Percentiles rank a stretch among this genome's conserved stretches.
Evolutionary conservation across 768 basidiomycete species (phyloP).

Genomic region (Lactarius akahatsu): DNA sequence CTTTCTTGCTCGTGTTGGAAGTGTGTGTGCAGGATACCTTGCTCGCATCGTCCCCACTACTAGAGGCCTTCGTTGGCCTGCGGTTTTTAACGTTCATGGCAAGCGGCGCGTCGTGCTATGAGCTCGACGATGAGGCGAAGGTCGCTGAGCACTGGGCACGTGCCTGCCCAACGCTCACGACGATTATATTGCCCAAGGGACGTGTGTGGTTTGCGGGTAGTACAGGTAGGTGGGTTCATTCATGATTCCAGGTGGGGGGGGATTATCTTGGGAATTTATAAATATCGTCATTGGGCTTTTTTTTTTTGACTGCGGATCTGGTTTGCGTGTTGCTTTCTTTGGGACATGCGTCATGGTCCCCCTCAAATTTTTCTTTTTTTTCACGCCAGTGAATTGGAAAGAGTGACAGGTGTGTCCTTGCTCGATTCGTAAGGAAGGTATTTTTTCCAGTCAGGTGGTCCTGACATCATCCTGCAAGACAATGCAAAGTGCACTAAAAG

Average conservation of each 20-base stretch:
- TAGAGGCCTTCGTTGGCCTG: constrained; percentile 42
- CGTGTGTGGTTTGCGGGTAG: constrained; percentile 53
- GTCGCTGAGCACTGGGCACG: constrained; percentile 57
- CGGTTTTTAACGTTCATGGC: constrained; percentile 65
- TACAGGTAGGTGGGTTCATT: constrained; percentile 27
- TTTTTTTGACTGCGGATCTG: too few relatives aligned
- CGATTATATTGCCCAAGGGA: constrained; percentile 64
- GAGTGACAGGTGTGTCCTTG: too few relatives aligned
- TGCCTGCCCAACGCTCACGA: constrained; percentile 59
- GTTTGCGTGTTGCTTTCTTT: too few relatives aligned
- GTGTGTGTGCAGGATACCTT: constrained; percentile 40
- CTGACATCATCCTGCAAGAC: neutral
- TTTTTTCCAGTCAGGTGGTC: neutral
- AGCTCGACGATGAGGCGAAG: constrained; percentile 43
- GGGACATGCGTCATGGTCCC: too few relatives aligned
- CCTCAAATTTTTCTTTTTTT: too few relatives aligned
- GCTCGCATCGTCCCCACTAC: constrained; percentile 40
- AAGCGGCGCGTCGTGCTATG: constrained; percentile 33
- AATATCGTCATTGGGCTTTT: too few relatives aligned
- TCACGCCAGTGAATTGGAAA: too few relatives aligned
- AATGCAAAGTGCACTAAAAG: neutral
- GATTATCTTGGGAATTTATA: too few relatives aligned
- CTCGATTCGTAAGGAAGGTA: neutral
- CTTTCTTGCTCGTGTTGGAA: constrained; percentile 13
- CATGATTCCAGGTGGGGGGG: neutral